Percentiles rank a stretch among this genome's conserved stretches.
These are phyloP conservation scores for Phoenix roebelenii DNA, from an alignment of 176 grass and related monocot species.

Conservation along the genomic window DNA sequence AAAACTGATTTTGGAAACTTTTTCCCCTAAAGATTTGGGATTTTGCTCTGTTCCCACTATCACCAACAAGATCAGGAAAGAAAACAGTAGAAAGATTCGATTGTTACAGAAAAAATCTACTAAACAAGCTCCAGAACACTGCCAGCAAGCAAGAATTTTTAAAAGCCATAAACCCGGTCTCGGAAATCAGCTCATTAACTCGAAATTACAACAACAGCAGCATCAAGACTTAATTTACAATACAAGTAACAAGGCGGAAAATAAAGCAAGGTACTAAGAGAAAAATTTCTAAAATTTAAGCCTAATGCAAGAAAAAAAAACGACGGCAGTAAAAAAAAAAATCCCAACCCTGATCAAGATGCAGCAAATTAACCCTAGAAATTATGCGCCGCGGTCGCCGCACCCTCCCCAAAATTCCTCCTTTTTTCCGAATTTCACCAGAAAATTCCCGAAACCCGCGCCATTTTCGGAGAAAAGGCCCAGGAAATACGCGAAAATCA, in stretches of 20 bases:
- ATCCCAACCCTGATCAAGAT: conserved; percentile 11
- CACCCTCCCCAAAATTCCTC: conserved; percentile 14
- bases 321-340: conserved; percentile 4
- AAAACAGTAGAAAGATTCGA: no score
- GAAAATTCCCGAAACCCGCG: conserved; percentile 13
- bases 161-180: conserved; percentile 30
- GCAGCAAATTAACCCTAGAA: conserved; percentile 11
- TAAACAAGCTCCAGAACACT: conserved; percentile 16
- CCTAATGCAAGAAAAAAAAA: conserved; percentile 1
- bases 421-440: conserved; percentile 11
- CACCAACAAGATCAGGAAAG: no score
- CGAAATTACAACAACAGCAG: conserved; percentile 10
- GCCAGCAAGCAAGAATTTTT: conserved; percentile 21
- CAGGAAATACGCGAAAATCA: conserved; percentile 10
- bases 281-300: conserved; percentile 4
- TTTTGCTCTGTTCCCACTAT: no score
- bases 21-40: neutral
- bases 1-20: no score
- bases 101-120: conserved; percentile 22
- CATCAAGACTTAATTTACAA: conserved; percentile 30
- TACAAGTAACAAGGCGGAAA: conserved; percentile 15
- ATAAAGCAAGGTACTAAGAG: conserved; percentile 1
- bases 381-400: conserved; percentile 4
- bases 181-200: conserved; percentile 23
- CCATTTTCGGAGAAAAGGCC: conserved; percentile 24